These are phyloP conservation scores for Euphrasia confusa DNA, from an alignment of 257 asterid genomes.

Conservation along the genomic window DNA sequence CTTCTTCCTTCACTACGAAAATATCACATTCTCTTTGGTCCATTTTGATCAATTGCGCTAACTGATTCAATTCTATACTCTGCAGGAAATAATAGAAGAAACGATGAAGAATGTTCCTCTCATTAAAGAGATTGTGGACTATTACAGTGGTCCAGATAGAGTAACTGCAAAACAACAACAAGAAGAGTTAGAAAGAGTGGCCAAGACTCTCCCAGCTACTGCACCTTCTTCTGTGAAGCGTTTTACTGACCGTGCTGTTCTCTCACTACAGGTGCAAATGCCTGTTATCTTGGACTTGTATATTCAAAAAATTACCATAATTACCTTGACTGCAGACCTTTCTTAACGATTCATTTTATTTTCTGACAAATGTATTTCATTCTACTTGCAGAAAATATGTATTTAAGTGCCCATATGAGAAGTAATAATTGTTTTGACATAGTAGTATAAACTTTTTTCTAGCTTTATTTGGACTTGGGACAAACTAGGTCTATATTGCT, in stretches of 20 bases:
- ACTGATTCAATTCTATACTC: slow-evolving; percentile 21
- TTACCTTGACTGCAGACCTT: slow-evolving; percentile 4
- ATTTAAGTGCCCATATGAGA: background rate
- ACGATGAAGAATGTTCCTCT: slow-evolving; percentile 77
- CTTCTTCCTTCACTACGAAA: slow-evolving; percentile 15
- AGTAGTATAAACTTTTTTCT: background rate
- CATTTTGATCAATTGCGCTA: slow-evolving; percentile 17
- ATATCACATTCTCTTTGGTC: background rate
- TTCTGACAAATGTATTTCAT: background rate
- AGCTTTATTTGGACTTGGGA: background rate
- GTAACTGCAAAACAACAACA: slow-evolving; percentile 80
- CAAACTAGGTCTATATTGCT: background rate
- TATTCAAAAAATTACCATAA: background rate
- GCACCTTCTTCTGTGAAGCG: slow-evolving; percentile 69
- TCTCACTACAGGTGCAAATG: slow-evolving; percentile 70
- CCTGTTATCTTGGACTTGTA: slow-evolving; percentile 17
- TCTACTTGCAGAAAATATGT: slow-evolving; percentile 10
- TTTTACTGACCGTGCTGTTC: slow-evolving; percentile 71
- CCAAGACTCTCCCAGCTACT: slow-evolving; percentile 67
- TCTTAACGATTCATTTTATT: background rate
- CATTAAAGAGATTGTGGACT: slow-evolving; percentile 60
- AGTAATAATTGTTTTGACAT: background rate
- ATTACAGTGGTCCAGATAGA: slow-evolving; percentile 81
- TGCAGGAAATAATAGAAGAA: slow-evolving; percentile 60
- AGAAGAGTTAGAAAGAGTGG: slow-evolving; percentile 76